Percentiles rank a stretch among this genome's conserved stretches.
Evolutionary conservation across 2,329 filamentous ascomycete species (phyloP).

Genomic region (Penicillium brasilianum): DNA sequence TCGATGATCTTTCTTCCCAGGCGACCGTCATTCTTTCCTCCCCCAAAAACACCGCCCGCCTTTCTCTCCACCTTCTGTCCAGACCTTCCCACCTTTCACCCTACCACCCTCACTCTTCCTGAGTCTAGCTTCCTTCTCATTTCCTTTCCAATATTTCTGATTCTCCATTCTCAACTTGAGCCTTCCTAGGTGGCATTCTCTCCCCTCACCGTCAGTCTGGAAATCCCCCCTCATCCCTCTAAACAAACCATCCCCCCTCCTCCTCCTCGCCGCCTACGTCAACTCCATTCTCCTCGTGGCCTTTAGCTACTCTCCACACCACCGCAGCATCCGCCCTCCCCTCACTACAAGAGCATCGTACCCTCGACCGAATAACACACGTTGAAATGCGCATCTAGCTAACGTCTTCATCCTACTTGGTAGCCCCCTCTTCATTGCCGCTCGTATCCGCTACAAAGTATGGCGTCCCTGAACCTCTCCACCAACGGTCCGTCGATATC

Average conservation of each 20-base stretch:
- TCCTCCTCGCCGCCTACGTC: conserved; percentile 18
- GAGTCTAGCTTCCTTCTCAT: background rate
- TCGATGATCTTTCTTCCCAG: background rate
- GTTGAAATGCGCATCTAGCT: background rate
- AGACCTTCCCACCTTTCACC: background rate
- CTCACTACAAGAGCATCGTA: background rate
- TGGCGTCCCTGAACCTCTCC: conserved; percentile 82
- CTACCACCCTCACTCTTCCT: background rate
- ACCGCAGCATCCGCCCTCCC: background rate
- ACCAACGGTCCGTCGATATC: conserved; percentile 78
- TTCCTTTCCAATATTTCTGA: background rate
- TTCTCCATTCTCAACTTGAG: background rate
- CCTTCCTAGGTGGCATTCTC: background rate
- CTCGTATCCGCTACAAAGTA: conserved; percentile 43
- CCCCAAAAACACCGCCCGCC: conserved; percentile 3
- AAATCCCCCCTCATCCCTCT: background rate
- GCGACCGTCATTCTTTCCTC: conserved; percentile 16
- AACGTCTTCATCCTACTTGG: background rate
- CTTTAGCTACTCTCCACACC: conserved; percentile 9
- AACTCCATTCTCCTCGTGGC: conserved; percentile 9
- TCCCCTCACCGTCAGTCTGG: background rate
- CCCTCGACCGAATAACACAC: background rate
- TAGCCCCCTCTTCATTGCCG: background rate
- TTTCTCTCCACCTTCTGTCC: background rate
- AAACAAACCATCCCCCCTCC: background rate